These are phyloP conservation scores for Naegleria fowleri DNA, from an alignment of 208 protist genomes.

Conservation along the genomic window DNA sequence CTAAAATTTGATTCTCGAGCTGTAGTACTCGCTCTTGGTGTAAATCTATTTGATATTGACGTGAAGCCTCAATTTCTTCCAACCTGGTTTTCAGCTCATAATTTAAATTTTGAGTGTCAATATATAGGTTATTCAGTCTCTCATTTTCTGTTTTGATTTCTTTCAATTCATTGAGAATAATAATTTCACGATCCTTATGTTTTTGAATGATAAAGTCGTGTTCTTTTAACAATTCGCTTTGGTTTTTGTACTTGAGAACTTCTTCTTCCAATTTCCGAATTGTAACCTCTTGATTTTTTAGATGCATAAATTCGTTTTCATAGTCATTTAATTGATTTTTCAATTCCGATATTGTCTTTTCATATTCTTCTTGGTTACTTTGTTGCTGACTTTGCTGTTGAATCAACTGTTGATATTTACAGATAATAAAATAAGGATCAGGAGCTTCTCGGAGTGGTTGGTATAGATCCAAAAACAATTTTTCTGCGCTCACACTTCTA, in stretches of 20 bases:
- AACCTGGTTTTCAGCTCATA: not conserved
- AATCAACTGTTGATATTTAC: not conserved
- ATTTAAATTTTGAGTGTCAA: not conserved
- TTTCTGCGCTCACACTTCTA: not conserved
- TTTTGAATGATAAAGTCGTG: not conserved
- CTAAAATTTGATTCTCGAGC: not conserved
- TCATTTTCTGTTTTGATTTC: not conserved
- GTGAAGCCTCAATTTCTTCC: not conserved
- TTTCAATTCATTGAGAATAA: not conserved
- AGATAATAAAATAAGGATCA: slow-evolving; percentile 16
- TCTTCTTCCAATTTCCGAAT: slow-evolving; percentile 17
- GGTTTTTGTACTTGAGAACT: not conserved
- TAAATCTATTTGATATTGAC: not conserved
- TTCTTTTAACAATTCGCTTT: not conserved
- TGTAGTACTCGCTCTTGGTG: not conserved
- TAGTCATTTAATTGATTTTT: slow-evolving; percentile 4
- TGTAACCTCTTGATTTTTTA: slow-evolving; percentile 31
- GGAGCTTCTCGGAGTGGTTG: not conserved
- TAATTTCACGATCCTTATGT: not conserved
- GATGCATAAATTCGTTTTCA: slow-evolving; percentile 21
- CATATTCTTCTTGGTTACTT: not conserved
- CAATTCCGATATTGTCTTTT: slow-evolving; percentile 10
- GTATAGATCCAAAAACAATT: slow-evolving; percentile 14
- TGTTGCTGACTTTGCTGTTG: not conserved
- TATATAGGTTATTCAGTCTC: not conserved